A percentile compares a stretch with the other conserved stretches of the same genome.
These are phyloP conservation scores for Blastobotrys serpentis DNA, from an alignment of 1,139 yeast genomes.

Conservation along the genomic window DNA sequence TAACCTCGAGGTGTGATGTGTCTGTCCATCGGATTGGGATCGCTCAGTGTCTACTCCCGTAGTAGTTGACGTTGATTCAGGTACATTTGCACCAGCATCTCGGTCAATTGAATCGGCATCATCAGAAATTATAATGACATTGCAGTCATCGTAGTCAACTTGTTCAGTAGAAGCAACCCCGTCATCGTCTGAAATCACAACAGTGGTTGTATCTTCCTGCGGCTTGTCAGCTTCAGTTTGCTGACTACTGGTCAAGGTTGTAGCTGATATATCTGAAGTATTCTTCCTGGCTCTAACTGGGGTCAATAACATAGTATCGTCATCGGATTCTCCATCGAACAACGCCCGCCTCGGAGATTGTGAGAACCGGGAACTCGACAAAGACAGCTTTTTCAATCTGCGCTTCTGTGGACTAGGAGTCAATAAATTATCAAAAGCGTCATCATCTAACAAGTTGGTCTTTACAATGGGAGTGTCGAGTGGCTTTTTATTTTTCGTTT, in stretches of 20 bases:
- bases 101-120: too few relatives aligned
- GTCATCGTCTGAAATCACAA: neutral
- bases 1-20: too few relatives aligned
- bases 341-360: neutral
- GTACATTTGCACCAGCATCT: too few relatives aligned
- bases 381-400: neutral
- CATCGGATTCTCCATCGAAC: constrained; percentile 4
- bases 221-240: neutral
- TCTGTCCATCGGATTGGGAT: too few relatives aligned
- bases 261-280: neutral
- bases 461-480: neutral
- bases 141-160: neutral
- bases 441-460: constrained; percentile 14
- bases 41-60: too few relatives aligned
- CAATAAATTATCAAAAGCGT: constrained; percentile 18
- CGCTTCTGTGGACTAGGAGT: constrained; percentile 12
- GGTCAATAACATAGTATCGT: constrained; percentile 6
- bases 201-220: too few relatives aligned
- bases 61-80: too few relatives aligned
- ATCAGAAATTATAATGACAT: neutral
- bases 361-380: neutral
- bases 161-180: too few relatives aligned
- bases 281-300: neutral
- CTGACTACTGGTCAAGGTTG: too few relatives aligned
- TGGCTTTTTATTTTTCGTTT: neutral